Percentiles rank a stretch among this genome's conserved stretches.
Conservation (phyloP, 2,329 filamentous ascomycete genomes). For the Dactylellina sp. region DNA sequence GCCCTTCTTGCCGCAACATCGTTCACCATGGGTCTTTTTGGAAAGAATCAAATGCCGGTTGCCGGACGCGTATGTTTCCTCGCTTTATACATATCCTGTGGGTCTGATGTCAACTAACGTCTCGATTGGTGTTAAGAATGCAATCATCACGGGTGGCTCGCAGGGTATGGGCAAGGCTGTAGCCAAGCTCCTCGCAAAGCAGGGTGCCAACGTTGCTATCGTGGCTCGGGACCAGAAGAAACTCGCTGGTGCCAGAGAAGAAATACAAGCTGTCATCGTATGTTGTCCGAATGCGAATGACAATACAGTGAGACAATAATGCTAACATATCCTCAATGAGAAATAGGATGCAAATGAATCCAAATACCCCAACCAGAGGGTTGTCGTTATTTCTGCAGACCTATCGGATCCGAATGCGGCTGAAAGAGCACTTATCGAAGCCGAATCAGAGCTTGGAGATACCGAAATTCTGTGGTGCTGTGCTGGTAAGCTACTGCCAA, state of each 20-base stretch:
- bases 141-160: constrained; percentile 89
- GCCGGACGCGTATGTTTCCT: constrained; percentile 76
- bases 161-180: constrained; percentile 88
- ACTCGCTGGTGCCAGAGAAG: constrained; percentile 76
- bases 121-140: constrained; percentile 72
- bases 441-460: constrained; percentile 62
- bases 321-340: background rate
- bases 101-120: constrained; percentile 51
- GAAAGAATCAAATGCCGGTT: constrained; percentile 82
- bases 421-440: constrained; percentile 22
- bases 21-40: constrained; percentile 75
- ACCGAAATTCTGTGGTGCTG: constrained; percentile 90
- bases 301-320: background rate
- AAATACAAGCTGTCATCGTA: constrained; percentile 70
- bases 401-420: constrained; percentile 77
- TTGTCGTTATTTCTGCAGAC: constrained; percentile 86
- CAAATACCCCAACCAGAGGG: constrained; percentile 76
- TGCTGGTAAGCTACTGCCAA: constrained; percentile 77
- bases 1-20: constrained; percentile 36
- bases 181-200: constrained; percentile 78
- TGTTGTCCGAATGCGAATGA: constrained; percentile 11
- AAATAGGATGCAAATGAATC: constrained; percentile 66
- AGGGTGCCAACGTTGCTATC: constrained; percentile 87
- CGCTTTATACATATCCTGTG: constrained; percentile 23
- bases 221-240: constrained; percentile 82